Conservation (phyloP, 768 basidiomycete genomes). For the Serendipita vermifera region DNA sequence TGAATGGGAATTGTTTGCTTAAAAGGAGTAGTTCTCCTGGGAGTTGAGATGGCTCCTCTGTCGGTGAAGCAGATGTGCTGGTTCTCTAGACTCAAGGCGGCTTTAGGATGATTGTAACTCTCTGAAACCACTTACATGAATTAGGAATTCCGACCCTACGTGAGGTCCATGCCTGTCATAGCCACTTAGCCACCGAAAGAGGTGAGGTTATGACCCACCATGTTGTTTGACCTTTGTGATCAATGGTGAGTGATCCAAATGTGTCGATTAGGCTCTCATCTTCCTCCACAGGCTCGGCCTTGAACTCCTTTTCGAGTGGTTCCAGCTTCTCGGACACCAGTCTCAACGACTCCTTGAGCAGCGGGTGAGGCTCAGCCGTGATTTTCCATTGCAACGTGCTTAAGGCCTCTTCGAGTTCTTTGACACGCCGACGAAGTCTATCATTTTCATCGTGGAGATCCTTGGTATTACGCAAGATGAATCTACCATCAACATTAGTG, state of each 20-base stretch:
- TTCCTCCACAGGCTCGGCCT: slow-evolving; percentile 6
- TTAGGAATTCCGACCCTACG: slow-evolving; percentile 3
- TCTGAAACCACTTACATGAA: neutral
- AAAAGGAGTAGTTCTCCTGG: neutral
- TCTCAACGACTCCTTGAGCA: neutral
- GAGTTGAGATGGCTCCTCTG: neutral
- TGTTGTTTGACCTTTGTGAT: neutral
- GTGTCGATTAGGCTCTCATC: slow-evolving; percentile 6
- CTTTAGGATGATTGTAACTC: no score
- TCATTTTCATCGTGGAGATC: neutral
- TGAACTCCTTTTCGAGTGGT: neutral
- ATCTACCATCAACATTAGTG: no score
- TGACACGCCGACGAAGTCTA: neutral
- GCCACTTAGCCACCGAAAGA: neutral
- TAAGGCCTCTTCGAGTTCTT: neutral
- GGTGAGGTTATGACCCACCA: neutral
- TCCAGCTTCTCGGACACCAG: neutral
- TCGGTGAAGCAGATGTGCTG: no score
- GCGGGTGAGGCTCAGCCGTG: slow-evolving; percentile 2
- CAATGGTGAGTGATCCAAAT: neutral
- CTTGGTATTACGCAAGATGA: slow-evolving; percentile 4
- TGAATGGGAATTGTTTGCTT: neutral
- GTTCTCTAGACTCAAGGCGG: no score
- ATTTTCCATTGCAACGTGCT: neutral
- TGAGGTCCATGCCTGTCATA: neutral